phyloP scores from a whole-genome alignment of 2,329 filamentous ascomycete species.

The Colletotrichum theobromicola region DNA sequence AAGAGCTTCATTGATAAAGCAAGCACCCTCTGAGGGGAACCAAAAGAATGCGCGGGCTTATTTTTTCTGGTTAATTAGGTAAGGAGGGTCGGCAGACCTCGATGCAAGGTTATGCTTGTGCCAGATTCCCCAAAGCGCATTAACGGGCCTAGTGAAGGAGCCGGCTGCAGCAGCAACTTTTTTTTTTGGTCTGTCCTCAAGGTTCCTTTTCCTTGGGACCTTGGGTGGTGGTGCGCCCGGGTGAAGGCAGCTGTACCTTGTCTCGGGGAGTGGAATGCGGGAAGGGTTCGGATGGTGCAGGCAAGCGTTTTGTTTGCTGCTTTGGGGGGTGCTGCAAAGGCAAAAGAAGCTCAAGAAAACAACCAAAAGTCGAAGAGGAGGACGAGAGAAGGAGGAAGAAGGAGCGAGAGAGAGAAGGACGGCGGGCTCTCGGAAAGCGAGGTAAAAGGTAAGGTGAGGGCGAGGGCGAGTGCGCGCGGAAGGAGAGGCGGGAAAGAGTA shows the following conservation, averaged over 20 bases:
- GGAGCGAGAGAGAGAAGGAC: background rate
- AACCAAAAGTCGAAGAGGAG: background rate
- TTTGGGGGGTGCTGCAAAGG: background rate
- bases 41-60: constrained; percentile 20
- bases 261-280: background rate
- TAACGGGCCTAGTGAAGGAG: constrained; percentile 23
- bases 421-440: background rate
- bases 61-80: constrained; percentile 29
- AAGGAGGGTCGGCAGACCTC: constrained; percentile 26
- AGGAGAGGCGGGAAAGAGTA: background rate
- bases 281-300: background rate
- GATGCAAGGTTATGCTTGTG: constrained; percentile 26
- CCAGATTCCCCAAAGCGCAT: constrained; percentile 15
- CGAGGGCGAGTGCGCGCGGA: background rate
- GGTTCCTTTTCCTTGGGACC: background rate
- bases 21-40: constrained; percentile 17
- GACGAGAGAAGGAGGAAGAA: background rate
- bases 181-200: constrained; percentile 2
- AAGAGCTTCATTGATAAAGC: constrained; percentile 57
- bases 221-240: background rate
- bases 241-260: constrained; percentile 2
- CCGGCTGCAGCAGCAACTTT: background rate
- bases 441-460: background rate
- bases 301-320: background rate
- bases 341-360: constrained; percentile 6